A percentile compares a stretch with the other conserved stretches of the same genome.
Conservation (phyloP, 805 yeast species). For the Ascoidea rubescens region DNA sequence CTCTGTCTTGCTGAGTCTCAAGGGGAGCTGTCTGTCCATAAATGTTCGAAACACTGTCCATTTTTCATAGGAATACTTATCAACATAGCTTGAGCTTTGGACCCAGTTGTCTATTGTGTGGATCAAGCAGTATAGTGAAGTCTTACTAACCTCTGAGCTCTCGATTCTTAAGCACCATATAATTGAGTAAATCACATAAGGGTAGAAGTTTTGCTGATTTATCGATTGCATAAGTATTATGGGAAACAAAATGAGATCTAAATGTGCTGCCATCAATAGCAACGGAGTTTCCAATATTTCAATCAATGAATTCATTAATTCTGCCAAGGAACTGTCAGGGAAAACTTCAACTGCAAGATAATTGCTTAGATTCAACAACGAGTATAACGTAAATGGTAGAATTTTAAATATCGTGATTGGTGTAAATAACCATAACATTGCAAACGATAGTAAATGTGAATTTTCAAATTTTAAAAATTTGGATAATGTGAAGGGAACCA, state of each 20-base stretch:
- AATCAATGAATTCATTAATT: slow-evolving; percentile 42
- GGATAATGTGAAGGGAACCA: slow-evolving; percentile 7
- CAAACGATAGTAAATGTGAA: slow-evolving; percentile 8
- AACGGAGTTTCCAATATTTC: slow-evolving; percentile 52
- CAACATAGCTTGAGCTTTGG: too few species aligned
- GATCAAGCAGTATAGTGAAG: not conserved
- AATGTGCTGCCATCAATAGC: slow-evolving; percentile 62
- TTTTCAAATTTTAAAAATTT: slow-evolving; percentile 10
- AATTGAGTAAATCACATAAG: not conserved
- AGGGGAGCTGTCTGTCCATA: too few species aligned
- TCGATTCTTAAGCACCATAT: not conserved
- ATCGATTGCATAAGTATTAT: slow-evolving; percentile 6
- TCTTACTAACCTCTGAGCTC: not conserved
- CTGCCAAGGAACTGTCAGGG: slow-evolving; percentile 17
- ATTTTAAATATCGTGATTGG: slow-evolving; percentile 9
- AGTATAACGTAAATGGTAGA: slow-evolving; percentile 9
- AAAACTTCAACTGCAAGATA: slow-evolving; percentile 2
- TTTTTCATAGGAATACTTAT: too few species aligned
- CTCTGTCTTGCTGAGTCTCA: too few species aligned
- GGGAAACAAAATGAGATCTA: slow-evolving; percentile 16
- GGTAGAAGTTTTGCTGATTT: not conserved
- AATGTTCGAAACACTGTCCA: too few species aligned
- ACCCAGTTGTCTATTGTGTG: not conserved
- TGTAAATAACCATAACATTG: slow-evolving; percentile 7
- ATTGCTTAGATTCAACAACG: slow-evolving; percentile 7